Evolutionary conservation across 179 eudicot genomes (phyloP), one percentile per base, ranked within the genome.

Genomic region (Pouteria campechiana): DNA sequence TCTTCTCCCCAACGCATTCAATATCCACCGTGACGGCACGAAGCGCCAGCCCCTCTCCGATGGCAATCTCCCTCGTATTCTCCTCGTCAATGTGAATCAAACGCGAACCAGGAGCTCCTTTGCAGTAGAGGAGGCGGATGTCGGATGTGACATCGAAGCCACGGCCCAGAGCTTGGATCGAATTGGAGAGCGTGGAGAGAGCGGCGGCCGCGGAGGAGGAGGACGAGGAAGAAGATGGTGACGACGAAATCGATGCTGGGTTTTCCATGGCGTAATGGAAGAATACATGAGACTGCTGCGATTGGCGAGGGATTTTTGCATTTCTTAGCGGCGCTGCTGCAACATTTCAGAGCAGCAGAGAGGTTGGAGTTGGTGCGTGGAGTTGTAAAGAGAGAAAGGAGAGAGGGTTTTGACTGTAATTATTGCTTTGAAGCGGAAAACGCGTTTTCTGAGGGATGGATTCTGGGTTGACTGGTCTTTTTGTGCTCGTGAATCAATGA

Each of bases 91-190:
- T 17, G 18, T 57, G 71, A 76, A 92, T 67, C 51, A 92, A 69
- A 7, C 88, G 63, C 50, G 76, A 72, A 39, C 90, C 96, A 64
- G 79, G 81, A 7, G 85, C 56, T 0, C 97, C 97, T 69, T 90
- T 90, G 40, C 98, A 90, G 54, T 90, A 90, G 6, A 86, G 47
- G 43, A 90, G 68, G 59, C 95, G 59, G 47, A 90, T 77, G 76
- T 90, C 98, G 36, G 96, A 90, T 0, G 96, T 90, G 12, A 90
- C 94, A 67, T 90, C 98, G 69, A 90, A 90, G 0, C 98, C 98
- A 50, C 96, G 68, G n/a, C 98, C 98, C 36, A 90, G 58, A 2
- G 92, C 96, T 64, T 82, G 84, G 37, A 82, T 76, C 44, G 96
- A 76, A 67, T 86, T 90, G 35, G 58, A 34, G 22, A 90, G 48